Evolutionary conservation across 495 filamentous ascomycete genomes (phyloP), one percentile per base, ranked within the genome.

Genomic region (Aeminium ludgeri): DNA sequence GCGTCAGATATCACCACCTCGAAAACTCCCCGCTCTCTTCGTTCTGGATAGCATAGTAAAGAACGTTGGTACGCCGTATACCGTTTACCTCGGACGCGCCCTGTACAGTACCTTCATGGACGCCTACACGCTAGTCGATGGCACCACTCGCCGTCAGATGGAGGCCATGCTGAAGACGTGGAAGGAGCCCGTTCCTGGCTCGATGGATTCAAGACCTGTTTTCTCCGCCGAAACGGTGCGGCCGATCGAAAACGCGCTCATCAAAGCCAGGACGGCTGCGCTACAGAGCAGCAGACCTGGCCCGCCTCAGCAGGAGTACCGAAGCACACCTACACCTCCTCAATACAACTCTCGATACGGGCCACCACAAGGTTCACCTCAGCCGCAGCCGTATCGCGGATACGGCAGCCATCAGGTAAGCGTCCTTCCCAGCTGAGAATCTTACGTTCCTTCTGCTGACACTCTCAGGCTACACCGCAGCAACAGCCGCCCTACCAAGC

Each of bases 101-200:
- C 72, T 97, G 43, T 96, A 83, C 58, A 70, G 74, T 48, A 94
- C 82, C 13, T 97, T 94, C 57, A 95, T 97, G 86, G 78, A 84
- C 49, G 83, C 91, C 39, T 97, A 95, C 57, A 77, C 76, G 4
- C 67, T 89, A 50, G 85, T 95, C 44, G 85, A 94, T 52, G 65
- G 65, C 37, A 64, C 66, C 30, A 82, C 82, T n/a, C 70, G 89
- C 50, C 70, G 76, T 41, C 87, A 89, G 61, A 75, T 97, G 65
- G 87, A 96, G 45, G 86, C 91, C 60, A 86, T 97, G 81, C 70
- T 96, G 37, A 86, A 83, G 63, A 97, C 89, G 0, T 97, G 89
- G 89, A 97, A 94, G 58, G 81, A 92, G 56, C 83, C 91, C 13
- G 83, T 94, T 3, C 83, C 86, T 0, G 89, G 86, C 15, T 93